Evolutionary conservation across 2,329 filamentous ascomycete species (phyloP), one percentile per base, ranked within the genome.

Genomic region (Talaromyces atroroseus): DNA sequence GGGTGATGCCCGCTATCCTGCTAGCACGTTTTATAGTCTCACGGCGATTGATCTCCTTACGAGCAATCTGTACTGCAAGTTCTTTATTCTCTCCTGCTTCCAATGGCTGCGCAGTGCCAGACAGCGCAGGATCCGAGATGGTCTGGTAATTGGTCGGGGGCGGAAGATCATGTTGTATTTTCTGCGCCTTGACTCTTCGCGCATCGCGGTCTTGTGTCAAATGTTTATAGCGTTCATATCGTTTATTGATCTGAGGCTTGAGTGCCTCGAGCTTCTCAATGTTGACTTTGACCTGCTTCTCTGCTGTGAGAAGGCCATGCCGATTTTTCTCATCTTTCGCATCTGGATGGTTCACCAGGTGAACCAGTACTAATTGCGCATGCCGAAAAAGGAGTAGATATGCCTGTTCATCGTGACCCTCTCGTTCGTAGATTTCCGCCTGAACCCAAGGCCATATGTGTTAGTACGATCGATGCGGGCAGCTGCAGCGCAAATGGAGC

Each of bases 331-430:
- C 80, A 7, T 84, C 80, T 63, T 82, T 87, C 47, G 83, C 83
- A 56, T 94, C 84, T 1, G 92, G 91, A 64, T 97, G 94, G 1
- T 77, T 80, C 0, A 83, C 80, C 8, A 99, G 78, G 54, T 87
- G 81, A 6, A 90, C 82, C 26, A 96, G 77, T 23, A 96, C 83
- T n/a, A 99, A 84, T 53, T 87, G 81, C 10, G 90, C 90, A 74
- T 95, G 91, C 63, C 94, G 86, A 69, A 94, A 90, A n/a, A 95
- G 82, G 58, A 97, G 84, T 54, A 96, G 82, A 71, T 95, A 99
- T 4, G 92, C 89, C 67, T 94, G 88, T 64, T 91, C 84, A 61
- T 90, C 84, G 72, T 96, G 92, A 65, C 87, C 87, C 72, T 97
- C 92, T 44, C 82, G 82, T 65, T 94, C 82, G 68, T 96, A 96